Conservation (phyloP, 495 filamentous ascomycete genomes). For the Penicillium riverlandense region DNA sequence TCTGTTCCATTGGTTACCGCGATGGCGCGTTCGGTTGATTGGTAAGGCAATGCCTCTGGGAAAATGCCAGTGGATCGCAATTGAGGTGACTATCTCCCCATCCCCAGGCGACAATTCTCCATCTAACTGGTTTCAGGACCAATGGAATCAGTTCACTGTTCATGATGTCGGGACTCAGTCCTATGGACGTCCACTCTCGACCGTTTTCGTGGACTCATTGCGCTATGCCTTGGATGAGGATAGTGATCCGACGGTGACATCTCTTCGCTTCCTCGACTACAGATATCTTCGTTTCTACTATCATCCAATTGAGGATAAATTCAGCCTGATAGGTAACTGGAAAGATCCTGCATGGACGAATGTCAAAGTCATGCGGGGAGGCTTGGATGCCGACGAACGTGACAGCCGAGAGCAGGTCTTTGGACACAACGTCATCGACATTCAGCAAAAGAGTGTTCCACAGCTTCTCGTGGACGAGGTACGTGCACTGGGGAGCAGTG, state of each 20-base stretch:
- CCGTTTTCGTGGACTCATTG: conserved; percentile 67
- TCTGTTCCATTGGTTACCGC: conserved; percentile 81
- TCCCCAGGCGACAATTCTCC: neutral
- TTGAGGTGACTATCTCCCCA: conserved; percentile 51
- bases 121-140: conserved; percentile 49
- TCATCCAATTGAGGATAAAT: conserved; percentile 81
- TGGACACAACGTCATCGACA: conserved; percentile 81
- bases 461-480: conserved; percentile 90
- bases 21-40: conserved; percentile 71
- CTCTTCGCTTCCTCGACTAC: conserved; percentile 75
- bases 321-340: conserved; percentile 80
- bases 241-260: conserved; percentile 67
- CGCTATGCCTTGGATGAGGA: conserved; percentile 66
- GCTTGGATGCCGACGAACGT: conserved; percentile 88
- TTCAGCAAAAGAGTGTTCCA: conserved; percentile 74
- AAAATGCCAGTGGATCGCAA: conserved; percentile 81
- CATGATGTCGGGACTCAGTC: conserved; percentile 55
- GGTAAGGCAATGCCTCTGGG: conserved; percentile 60
- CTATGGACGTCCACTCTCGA: conserved; percentile 78
- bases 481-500: conserved; percentile 13
- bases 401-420: conserved; percentile 78
- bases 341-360: conserved; percentile 86
- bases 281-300: conserved; percentile 91
- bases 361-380: conserved; percentile 64
- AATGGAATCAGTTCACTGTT: conserved; percentile 86